Conservation (phyloP, 352 stramenopile genomes). For the Globisporangium rhizosaccharum region DNA sequence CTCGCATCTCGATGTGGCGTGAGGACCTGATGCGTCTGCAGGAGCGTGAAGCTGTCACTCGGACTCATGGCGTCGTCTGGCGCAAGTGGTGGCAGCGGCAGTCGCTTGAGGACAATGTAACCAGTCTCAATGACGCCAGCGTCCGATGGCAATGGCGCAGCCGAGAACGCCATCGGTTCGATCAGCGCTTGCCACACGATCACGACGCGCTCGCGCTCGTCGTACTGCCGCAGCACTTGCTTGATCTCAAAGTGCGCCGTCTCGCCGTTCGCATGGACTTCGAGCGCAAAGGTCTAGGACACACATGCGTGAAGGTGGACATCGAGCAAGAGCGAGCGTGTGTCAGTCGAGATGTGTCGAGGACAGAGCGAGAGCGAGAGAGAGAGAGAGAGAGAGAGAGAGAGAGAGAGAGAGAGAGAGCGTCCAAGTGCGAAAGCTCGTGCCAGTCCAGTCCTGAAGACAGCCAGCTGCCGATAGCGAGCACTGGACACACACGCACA, state of each 20-base stretch:
- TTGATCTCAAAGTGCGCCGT: conserved; percentile 35
- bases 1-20: conserved; percentile 6
- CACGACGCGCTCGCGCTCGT: conserved; percentile 32
- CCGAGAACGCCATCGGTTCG: conserved; percentile 38
- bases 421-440: neutral
- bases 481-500: neutral
- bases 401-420: neutral
- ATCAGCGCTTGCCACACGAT: conserved; percentile 35
- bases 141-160: conserved; percentile 29
- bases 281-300: conserved; percentile 20
- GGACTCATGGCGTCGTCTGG: no score
- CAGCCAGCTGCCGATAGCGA: neutral
- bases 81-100: neutral
- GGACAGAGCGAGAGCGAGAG: neutral
- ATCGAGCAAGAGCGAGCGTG: neutral
- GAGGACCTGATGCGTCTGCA: conserved; percentile 18
- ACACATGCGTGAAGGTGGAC: neutral
- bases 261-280: conserved; percentile 26
- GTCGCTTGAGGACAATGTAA: conserved; percentile 33
- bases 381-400: neutral
- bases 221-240: conserved; percentile 26
- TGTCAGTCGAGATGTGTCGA: neutral
- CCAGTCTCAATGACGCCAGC: conserved; percentile 34
- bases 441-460: neutral
- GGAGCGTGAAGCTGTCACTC: conserved; percentile 7